Evolutionary conservation across 441 rosid genomes (phyloP).

Genomic region (Manihot esculenta): DNA sequence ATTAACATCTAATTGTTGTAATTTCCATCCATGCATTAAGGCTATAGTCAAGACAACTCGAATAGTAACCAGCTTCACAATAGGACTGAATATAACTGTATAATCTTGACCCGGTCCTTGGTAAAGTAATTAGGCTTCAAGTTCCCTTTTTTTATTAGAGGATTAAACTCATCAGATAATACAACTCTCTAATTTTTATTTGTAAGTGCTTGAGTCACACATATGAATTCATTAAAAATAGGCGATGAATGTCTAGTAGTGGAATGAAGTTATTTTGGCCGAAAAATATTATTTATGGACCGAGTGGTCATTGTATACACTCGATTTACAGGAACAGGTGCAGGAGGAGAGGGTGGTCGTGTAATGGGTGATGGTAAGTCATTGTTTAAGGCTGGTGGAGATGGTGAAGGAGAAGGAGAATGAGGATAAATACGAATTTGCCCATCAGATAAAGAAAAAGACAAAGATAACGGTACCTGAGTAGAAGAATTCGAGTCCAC

Average conservation of each 20-base stretch:
- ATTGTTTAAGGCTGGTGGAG: no score
- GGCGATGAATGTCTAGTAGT: accelerated
- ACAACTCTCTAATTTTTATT: neutral
- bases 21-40: neutral
- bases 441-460: neutral
- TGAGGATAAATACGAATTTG: neutral
- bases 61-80: neutral
- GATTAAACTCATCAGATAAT: neutral
- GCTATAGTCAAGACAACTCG: neutral
- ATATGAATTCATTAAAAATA: neutral
- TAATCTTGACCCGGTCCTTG: neutral
- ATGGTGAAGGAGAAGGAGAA: neutral
- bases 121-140: neutral
- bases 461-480: neutral
- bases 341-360: neutral
- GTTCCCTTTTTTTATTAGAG: neutral
- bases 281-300: neutral
- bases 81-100: neutral
- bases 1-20: neutral
- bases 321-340: neutral
- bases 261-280: neutral
- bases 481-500: neutral
- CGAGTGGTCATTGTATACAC: neutral
- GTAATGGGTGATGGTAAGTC: neutral
- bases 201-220: neutral